A percentile compares a stretch with the other conserved stretches of the same genome.
phyloP scores from a whole-genome alignment of 2,329 filamentous ascomycete species.

The Plectosphaerella plurivora region DNA sequence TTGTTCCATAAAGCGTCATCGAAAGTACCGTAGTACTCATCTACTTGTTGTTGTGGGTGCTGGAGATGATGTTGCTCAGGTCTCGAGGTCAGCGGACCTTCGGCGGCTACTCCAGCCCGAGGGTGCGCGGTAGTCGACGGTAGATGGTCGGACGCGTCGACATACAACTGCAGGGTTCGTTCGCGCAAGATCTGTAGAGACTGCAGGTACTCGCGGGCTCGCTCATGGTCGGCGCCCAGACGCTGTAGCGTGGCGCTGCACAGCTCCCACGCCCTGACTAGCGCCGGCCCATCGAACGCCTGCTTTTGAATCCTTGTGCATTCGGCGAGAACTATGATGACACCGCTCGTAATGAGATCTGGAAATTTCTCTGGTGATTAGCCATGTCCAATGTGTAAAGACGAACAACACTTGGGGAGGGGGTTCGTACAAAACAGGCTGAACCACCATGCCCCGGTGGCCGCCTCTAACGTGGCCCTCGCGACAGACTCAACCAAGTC shows the following conservation, averaged over 20 bases:
- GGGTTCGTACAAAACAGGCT: conserved; percentile 28
- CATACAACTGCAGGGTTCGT: neutral
- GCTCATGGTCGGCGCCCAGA: neutral
- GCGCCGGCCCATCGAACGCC: conserved; percentile 41
- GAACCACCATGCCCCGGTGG: conserved; percentile 30
- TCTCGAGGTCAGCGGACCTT: neutral
- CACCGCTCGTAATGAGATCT: neutral
- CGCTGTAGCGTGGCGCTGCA: neutral
- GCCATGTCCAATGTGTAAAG: neutral
- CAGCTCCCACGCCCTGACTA: conserved; percentile 48
- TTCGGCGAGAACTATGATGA: neutral
- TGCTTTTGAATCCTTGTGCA: neutral
- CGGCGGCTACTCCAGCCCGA: neutral
- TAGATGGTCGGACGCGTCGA: neutral
- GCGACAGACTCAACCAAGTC: conserved; percentile 23
- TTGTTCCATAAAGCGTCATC: neutral
- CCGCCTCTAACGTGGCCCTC: conserved; percentile 18
- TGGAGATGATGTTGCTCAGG: neutral
- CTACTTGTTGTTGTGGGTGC: no score
- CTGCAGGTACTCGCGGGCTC: neutral
- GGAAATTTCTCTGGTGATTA: neutral
- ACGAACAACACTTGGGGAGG: neutral
- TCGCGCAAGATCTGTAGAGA: neutral
- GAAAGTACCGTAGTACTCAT: neutral
- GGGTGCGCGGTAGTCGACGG: neutral